Percentiles rank a stretch among this genome's conserved stretches.
Conservation (phyloP, 1,284 basidiomycete species). For the Tilletia indica region DNA sequence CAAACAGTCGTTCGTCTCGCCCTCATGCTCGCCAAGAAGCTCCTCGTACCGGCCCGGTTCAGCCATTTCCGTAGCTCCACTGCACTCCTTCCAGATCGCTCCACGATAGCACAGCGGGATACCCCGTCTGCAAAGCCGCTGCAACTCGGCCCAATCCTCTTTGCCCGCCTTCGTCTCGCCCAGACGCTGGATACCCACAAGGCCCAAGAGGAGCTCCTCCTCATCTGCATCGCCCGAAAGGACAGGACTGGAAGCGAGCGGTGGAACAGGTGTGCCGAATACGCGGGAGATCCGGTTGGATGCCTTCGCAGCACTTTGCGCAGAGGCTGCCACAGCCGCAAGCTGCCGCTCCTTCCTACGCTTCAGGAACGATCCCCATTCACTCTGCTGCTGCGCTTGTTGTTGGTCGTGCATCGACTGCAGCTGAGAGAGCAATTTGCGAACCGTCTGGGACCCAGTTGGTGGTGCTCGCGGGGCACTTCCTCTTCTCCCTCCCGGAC, state of each 20-base stretch:
- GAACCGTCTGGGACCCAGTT: conserved; percentile 69
- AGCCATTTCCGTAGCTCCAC: conserved; percentile 81
- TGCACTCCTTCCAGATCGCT: conserved; percentile 84
- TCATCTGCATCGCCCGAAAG: conserved; percentile 67
- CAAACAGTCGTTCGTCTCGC: conserved; percentile 63
- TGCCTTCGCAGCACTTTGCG: background rate
- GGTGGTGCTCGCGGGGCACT: conserved; percentile 18
- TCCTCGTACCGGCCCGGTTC: conserved; percentile 90
- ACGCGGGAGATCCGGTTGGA: background rate
- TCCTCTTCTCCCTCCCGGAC: background rate
- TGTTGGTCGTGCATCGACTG: conserved; percentile 80
- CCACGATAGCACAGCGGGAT: conserved; percentile 83
- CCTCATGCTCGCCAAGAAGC: conserved; percentile 66
- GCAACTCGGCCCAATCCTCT: conserved; percentile 77
- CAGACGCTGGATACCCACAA: conserved; percentile 85
- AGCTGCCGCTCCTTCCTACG: conserved; percentile 60
- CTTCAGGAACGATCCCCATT: conserved; percentile 85
- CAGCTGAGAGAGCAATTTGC: conserved; percentile 73
- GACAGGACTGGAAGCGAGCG: background rate
- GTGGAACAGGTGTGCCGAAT: background rate
- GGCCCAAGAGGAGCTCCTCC: conserved; percentile 61
- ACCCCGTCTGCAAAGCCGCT: conserved; percentile 74
- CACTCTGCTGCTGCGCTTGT: conserved; percentile 70
- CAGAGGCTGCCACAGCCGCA: background rate
- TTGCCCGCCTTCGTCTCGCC: conserved; percentile 66